phyloP scores from a whole-genome alignment of 2,329 filamentous ascomycete species.

The Coniochaeta sp. region DNA sequence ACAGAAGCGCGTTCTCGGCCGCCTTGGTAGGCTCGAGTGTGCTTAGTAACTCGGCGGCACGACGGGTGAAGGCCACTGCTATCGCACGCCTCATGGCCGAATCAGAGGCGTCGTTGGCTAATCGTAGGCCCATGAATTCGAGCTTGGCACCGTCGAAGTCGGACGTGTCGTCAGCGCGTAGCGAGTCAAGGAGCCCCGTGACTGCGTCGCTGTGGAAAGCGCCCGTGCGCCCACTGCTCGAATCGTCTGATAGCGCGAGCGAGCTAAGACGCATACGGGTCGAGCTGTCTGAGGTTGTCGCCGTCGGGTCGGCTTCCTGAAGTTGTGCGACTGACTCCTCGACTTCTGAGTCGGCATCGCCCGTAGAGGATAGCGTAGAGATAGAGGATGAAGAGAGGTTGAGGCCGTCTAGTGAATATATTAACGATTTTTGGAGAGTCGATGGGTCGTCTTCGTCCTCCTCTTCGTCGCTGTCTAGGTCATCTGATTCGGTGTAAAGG shows the following conservation, averaged over 20 bases:
- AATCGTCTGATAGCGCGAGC: conserved; percentile 57
- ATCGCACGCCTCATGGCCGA: conserved; percentile 81
- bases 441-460: conserved; percentile 37
- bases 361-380: conserved; percentile 56
- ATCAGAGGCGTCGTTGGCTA: conserved; percentile 85
- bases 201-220: conserved; percentile 85
- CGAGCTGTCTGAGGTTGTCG: conserved; percentile 12
- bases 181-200: conserved; percentile 75
- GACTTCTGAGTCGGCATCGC: conserved; percentile 57
- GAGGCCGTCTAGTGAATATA: conserved; percentile 45
- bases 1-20: conserved; percentile 52
- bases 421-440: conserved; percentile 44
- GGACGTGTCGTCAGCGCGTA: conserved; percentile 63
- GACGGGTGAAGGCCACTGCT: conserved; percentile 75
- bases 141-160: conserved; percentile 79
- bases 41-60: conserved; percentile 61
- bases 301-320: conserved; percentile 8
- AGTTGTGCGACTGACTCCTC: conserved; percentile 42
- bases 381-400: conserved; percentile 48
- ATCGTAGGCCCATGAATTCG: conserved; percentile 88
- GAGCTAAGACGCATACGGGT: conserved; percentile 42
- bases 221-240: conserved; percentile 38
- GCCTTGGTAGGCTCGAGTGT: conserved; percentile 56
- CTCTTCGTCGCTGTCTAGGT: conserved; percentile 41
- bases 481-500: conserved; percentile 35